phyloP scores from a whole-genome alignment of 805 yeast genomes.

The Hagleromyces aurorensis region DNA sequence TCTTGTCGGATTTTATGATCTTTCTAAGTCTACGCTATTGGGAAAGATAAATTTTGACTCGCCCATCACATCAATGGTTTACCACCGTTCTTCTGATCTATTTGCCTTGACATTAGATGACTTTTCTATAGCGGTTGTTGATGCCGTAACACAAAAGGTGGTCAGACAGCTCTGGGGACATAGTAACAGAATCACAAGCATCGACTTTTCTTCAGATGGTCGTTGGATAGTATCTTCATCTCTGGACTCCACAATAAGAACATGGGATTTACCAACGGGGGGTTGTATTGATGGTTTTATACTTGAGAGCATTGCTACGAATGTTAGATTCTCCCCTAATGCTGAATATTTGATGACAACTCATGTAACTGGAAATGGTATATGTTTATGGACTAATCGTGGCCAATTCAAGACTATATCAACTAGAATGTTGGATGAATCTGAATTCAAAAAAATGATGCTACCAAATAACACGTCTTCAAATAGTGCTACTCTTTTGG shows the following conservation, averaged over 20 bases:
- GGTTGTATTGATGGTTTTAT: conserved; percentile 89
- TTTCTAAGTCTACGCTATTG: conserved; percentile 57
- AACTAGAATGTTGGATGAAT: conserved; percentile 67
- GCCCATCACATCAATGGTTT: conserved; percentile 69
- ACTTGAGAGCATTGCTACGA: conserved; percentile 72
- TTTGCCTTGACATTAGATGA: conserved; percentile 84
- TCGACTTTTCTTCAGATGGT: conserved; percentile 92
- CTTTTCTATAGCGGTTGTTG: conserved; percentile 74
- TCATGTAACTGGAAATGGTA: conserved; percentile 85
- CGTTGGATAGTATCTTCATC: conserved; percentile 86
- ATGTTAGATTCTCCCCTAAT: conserved; percentile 70
- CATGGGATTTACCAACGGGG: conserved; percentile 98
- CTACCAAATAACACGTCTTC: conserved; percentile 77
- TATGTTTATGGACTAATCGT: conserved; percentile 85
- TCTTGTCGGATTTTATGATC: conserved; percentile 76
- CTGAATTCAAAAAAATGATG: conserved; percentile 53
- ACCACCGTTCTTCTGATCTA: conserved; percentile 77
- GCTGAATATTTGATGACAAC: conserved; percentile 90
- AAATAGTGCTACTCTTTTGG: conserved; percentile 61
- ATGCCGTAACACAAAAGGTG: conserved; percentile 67
- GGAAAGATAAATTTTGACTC: conserved; percentile 63
- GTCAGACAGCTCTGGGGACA: conserved; percentile 90
- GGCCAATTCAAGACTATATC: conserved; percentile 76
- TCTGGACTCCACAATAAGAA: conserved; percentile 79
- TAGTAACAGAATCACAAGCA: conserved; percentile 72